phyloP scores from a whole-genome alignment of 345 rosid genomes.

The Melastoma malabathricum region DNA sequence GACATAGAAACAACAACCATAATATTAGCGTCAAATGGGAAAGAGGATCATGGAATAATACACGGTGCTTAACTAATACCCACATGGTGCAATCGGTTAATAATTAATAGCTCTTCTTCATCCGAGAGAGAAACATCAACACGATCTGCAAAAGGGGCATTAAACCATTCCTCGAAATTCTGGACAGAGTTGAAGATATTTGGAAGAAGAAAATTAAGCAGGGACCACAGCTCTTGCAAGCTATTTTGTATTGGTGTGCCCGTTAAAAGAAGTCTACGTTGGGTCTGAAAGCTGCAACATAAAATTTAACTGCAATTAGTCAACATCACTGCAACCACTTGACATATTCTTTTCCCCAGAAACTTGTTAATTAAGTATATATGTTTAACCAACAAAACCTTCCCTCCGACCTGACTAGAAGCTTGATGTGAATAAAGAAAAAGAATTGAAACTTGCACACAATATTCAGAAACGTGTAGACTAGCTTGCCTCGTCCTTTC shows the following conservation, averaged over 20 bases:
- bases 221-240: conserved; percentile 93
- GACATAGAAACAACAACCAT: conserved; percentile 7
- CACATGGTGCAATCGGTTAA: conserved; percentile 94
- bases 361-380: no score
- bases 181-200: conserved; percentile 79
- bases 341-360: no score
- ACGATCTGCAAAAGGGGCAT: conserved; percentile 96
- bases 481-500: no score
- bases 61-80: conserved; percentile 12
- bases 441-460: no score
- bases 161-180: conserved; percentile 98
- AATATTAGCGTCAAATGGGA: not conserved
- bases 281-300: conserved; percentile 68
- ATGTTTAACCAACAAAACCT: no score
- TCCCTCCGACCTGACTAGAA: no score
- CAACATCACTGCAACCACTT: no score
- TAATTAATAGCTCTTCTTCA: conserved; percentile 87
- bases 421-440: no score
- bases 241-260: conserved; percentile 99
- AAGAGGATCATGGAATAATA: not conserved
- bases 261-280: conserved; percentile 85
- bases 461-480: not conserved
- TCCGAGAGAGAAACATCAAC: conserved; percentile 73
- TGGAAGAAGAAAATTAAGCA: conserved; percentile 96
- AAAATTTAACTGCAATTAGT: not conserved